These are phyloP conservation scores for Komagataella populi DNA, from an alignment of 805 yeast species.

Conservation along the genomic window DNA sequence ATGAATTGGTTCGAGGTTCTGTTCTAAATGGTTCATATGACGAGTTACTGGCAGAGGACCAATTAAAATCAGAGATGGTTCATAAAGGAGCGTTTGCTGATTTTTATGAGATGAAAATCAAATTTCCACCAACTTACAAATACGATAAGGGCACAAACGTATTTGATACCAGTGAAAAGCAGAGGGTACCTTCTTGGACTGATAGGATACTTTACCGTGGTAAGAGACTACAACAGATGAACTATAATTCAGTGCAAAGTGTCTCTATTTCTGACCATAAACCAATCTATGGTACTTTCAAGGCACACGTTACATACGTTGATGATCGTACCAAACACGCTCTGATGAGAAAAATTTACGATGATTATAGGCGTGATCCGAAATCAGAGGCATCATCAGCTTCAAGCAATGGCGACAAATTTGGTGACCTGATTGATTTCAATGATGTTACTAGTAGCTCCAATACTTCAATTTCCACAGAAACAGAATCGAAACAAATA, in stretches of 20 bases:
- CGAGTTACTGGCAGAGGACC: slow-evolving; percentile 58
- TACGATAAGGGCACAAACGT: slow-evolving; percentile 70
- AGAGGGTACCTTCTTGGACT: slow-evolving; percentile 93
- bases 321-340: slow-evolving; percentile 47
- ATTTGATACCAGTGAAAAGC: slow-evolving; percentile 87
- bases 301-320: slow-evolving; percentile 49
- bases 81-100: slow-evolving; percentile 60
- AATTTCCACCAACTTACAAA: slow-evolving; percentile 84
- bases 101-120: slow-evolving; percentile 64
- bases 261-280: slow-evolving; percentile 70
- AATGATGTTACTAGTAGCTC: background rate
- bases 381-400: background rate
- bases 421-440: background rate
- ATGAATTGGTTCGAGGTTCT: slow-evolving; percentile 57
- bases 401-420: background rate
- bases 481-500: background rate
- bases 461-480: background rate
- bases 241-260: slow-evolving; percentile 39
- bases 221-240: slow-evolving; percentile 33
- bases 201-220: slow-evolving; percentile 58
- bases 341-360: slow-evolving; percentile 46
- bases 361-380: slow-evolving; percentile 10
- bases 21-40: slow-evolving; percentile 30
- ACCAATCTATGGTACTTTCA: slow-evolving; percentile 61
- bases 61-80: slow-evolving; percentile 62